Evolutionary conservation across 2,329 filamentous ascomycete genomes (phyloP).

Genomic region (Onygenales sp.): DNA sequence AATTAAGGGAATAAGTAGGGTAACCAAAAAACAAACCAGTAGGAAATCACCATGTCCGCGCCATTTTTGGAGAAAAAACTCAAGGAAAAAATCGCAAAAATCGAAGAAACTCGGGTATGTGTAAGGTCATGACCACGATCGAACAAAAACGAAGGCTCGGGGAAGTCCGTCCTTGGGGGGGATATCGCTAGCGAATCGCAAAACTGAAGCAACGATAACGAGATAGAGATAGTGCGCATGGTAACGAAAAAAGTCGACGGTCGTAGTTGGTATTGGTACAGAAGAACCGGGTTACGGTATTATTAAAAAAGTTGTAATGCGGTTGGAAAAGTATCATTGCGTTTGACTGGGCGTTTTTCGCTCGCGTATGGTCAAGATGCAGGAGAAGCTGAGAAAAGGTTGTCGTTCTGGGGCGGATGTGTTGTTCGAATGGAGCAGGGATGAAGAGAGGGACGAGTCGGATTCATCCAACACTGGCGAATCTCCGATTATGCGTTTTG

Average conservation of each 20-base stretch:
- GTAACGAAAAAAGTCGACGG: not conserved
- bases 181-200: not conserved
- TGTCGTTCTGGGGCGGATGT: not conserved
- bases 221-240: not conserved
- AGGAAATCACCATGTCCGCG: not conserved
- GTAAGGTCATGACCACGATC: not conserved
- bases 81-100: too few species aligned
- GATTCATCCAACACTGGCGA: not conserved
- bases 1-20: not conserved
- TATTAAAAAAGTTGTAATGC: conserved; percentile 1
- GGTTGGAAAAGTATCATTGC: not conserved
- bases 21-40: not conserved
- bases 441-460: not conserved
- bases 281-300: not conserved
- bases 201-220: not conserved
- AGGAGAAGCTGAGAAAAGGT: not conserved
- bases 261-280: conserved; percentile 2
- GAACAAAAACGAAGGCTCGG: not conserved
- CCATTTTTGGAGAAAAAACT: too few species aligned
- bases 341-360: not conserved
- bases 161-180: not conserved
- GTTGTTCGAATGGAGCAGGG: not conserved
- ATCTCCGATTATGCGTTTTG: not conserved
- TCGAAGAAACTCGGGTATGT: too few species aligned
- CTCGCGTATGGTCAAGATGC: not conserved